Evolutionary conservation across 2,329 filamentous ascomycete species (phyloP).

Genomic region (Clarireedia monteithiana): DNA sequence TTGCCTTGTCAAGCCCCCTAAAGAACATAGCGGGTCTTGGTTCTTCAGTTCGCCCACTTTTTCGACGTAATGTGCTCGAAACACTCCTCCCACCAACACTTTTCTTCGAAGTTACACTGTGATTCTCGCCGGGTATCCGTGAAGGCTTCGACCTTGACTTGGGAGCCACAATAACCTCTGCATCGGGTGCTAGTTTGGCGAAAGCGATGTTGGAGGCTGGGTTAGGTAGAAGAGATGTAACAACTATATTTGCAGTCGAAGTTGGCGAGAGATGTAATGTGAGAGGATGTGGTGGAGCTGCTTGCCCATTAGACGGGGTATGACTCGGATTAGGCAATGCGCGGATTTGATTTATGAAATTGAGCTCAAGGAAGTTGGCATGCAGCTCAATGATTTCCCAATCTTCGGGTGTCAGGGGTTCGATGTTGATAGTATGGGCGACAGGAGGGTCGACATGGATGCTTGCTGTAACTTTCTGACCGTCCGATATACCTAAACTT

Average conservation of each 20-base stretch:
- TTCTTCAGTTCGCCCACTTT: slow-evolving; percentile 55
- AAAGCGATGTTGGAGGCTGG: slow-evolving; percentile 64
- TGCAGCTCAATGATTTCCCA: slow-evolving; percentile 99
- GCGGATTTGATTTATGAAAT: slow-evolving; percentile 86
- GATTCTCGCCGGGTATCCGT: slow-evolving; percentile 61
- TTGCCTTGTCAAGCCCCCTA: slow-evolving; percentile 64
- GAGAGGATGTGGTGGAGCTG: slow-evolving; percentile 63
- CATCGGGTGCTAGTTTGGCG: slow-evolving; percentile 86
- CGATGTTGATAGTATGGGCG: slow-evolving; percentile 92
- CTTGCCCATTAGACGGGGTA: slow-evolving; percentile 40
- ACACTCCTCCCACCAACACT: slow-evolving; percentile 66
- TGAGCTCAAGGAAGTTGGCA: slow-evolving; percentile 89
- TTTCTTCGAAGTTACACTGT: slow-evolving; percentile 74
- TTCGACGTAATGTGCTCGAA: slow-evolving; percentile 60
- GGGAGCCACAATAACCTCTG: slow-evolving; percentile 93
- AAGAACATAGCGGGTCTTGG: slow-evolving; percentile 65
- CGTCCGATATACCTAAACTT: slow-evolving; percentile 69
- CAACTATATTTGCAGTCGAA: slow-evolving; percentile 84
- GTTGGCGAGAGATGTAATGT: slow-evolving; percentile 92
- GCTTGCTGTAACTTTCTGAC: slow-evolving; percentile 63
- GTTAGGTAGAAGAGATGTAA: slow-evolving; percentile 74
- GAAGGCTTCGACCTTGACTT: slow-evolving; percentile 71
- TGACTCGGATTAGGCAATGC: slow-evolving; percentile 82
- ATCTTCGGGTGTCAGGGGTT: slow-evolving; percentile 88
- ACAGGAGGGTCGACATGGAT: slow-evolving; percentile 87